Conservation (phyloP, 345 rosid genomes). For the Eutrema heterophyllum region DNA sequence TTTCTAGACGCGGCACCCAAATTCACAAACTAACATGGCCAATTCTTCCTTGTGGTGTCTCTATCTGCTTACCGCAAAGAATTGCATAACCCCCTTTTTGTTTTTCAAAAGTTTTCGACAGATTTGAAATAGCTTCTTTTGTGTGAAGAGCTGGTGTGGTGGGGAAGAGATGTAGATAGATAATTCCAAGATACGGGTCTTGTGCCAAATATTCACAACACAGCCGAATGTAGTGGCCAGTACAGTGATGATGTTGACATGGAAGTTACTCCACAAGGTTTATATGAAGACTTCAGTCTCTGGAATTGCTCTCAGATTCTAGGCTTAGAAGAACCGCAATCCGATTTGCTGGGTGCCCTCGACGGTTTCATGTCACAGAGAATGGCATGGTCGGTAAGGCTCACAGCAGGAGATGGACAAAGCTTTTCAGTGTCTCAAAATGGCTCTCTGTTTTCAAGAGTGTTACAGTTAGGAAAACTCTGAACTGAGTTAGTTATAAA, state of each 20-base stretch:
- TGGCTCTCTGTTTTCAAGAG: constrained; percentile 63
- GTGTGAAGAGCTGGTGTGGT: background rate
- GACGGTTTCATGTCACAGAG: constrained; percentile 46
- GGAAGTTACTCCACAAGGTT: constrained; percentile 34
- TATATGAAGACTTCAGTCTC: constrained; percentile 71
- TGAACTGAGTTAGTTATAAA: constrained; percentile 17
- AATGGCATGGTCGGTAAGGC: constrained; percentile 38
- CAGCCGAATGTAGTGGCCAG: constrained; percentile 28
- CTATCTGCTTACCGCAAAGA: constrained; percentile 15
- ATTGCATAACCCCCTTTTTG: background rate
- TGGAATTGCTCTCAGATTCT: constrained; percentile 44
- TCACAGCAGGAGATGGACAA: constrained; percentile 88
- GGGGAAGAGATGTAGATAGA: background rate
- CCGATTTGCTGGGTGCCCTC: constrained; percentile 61
- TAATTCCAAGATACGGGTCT: constrained; percentile 31
- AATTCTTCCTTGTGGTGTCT: constrained; percentile 14
- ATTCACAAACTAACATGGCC: no score
- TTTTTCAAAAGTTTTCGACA: background rate
- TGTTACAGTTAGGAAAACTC: constrained; percentile 43
- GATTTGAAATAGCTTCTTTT: background rate
- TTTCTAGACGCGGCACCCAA: no score
- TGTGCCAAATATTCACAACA: constrained; percentile 44
- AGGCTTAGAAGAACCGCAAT: constrained; percentile 49
- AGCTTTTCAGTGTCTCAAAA: constrained; percentile 70
- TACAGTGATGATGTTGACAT: constrained; percentile 23